These are phyloP conservation scores for Taphrina wiesneri DNA, from an alignment of 1,139 yeast genomes.

Conservation along the genomic window DNA sequence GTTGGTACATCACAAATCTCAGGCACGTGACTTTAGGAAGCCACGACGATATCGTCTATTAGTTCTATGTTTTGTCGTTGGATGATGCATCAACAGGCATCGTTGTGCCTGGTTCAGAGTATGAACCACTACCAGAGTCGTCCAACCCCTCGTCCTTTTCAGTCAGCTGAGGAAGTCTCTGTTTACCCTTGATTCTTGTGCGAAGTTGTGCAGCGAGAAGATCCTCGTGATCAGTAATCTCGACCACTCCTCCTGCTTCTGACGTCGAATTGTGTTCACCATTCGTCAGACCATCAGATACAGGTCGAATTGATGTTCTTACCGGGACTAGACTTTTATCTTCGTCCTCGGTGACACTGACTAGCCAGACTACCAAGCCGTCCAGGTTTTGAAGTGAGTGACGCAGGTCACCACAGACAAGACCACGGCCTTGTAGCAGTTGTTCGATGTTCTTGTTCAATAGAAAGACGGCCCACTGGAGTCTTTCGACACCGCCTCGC, in stretches of 20 bases:
- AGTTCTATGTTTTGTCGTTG: neutral
- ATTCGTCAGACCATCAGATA: neutral
- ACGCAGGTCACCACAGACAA: slow-evolving; percentile 47
- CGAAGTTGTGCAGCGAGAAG: slow-evolving; percentile 11
- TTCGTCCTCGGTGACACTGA: slow-evolving; percentile 22
- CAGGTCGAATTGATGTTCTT: neutral
- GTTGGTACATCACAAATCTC: too few species aligned
- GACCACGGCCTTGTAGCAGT: slow-evolving; percentile 48
- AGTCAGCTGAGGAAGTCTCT: neutral
- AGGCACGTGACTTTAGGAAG: too few species aligned
- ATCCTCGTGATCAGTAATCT: slow-evolving; percentile 13
- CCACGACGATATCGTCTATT: too few species aligned
- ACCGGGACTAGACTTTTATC: neutral
- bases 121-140: neutral
- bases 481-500: slow-evolving; percentile 52
- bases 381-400: slow-evolving; percentile 50
- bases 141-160: slow-evolving; percentile 8
- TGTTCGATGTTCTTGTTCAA: slow-evolving; percentile 56
- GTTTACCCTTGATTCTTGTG: neutral
- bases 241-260: neutral
- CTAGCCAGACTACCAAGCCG: slow-evolving; percentile 44
- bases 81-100: neutral
- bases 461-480: slow-evolving; percentile 56
- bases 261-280: neutral
- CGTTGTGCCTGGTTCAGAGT: neutral